Conservation (phyloP, 2,329 filamentous ascomycete species). For the Knoxdaviesia capensis region DNA sequence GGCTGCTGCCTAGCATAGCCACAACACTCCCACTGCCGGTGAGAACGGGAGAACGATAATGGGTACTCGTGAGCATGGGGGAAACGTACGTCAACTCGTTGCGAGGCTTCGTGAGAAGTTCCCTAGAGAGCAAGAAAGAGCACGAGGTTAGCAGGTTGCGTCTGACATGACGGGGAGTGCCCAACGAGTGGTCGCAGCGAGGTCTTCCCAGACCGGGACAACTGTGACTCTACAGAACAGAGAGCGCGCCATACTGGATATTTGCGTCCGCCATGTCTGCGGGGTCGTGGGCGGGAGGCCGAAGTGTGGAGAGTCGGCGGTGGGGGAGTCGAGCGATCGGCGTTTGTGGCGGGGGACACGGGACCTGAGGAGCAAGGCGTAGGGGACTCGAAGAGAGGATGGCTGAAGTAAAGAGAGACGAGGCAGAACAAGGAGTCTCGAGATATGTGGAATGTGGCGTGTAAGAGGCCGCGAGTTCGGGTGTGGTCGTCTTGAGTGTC, state of each 20-base stretch:
- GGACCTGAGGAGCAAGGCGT: too few relatives aligned
- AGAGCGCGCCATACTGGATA: constrained; percentile 37
- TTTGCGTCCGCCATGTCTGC: constrained; percentile 43
- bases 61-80: background rate
- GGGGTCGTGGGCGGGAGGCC: constrained; percentile 6
- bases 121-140: constrained; percentile 29
- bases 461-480: too few relatives aligned
- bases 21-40: too few relatives aligned
- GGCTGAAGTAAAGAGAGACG: too few relatives aligned
- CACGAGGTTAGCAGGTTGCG: background rate
- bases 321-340: constrained; percentile 3
- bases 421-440: too few relatives aligned
- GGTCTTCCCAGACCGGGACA: background rate
- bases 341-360: background rate
- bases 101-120: constrained; percentile 75
- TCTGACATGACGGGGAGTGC: too few relatives aligned
- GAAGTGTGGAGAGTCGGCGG: background rate
- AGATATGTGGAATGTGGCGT: too few relatives aligned
- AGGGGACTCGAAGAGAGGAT: too few relatives aligned
- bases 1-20: too few relatives aligned
- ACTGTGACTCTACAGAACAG: constrained; percentile 3
- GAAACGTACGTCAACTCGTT: constrained; percentile 68
- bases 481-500: too few relatives aligned
- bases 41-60: background rate
- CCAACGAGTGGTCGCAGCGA: background rate